These are phyloP conservation scores for Candolleomyces efflorescens DNA, from an alignment of 768 basidiomycete species.

Conservation along the genomic window DNA sequence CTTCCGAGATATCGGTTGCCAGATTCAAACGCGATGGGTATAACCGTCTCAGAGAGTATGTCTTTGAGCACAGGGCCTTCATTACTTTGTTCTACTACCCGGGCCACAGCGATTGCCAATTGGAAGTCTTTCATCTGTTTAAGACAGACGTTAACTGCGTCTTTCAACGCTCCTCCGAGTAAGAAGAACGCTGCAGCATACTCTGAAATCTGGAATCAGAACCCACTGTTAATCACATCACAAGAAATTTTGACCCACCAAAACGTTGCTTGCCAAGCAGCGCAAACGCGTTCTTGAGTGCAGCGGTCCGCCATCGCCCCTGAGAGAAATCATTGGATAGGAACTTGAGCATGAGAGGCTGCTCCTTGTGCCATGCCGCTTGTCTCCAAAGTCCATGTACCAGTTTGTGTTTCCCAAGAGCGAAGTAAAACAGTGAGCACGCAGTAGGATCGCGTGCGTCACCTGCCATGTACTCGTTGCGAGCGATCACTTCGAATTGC, in stretches of 20 bases:
- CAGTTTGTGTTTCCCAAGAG: constrained; percentile 85
- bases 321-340: constrained; percentile 84
- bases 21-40: constrained; percentile 79
- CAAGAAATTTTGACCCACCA: constrained; percentile 47
- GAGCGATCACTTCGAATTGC: constrained; percentile 83
- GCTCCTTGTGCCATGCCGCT: constrained; percentile 90
- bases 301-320: constrained; percentile 86
- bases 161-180: constrained; percentile 81
- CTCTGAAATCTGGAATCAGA: constrained; percentile 43
- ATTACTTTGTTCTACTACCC: constrained; percentile 78
- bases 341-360: constrained; percentile 86
- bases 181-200: constrained; percentile 99
- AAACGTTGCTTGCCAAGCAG: constrained; percentile 88
- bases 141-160: constrained; percentile 88
- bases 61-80: constrained; percentile 72
- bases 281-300: constrained; percentile 94
- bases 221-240: not conserved
- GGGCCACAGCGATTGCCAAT: constrained; percentile 81
- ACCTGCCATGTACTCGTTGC: constrained; percentile 88
- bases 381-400: constrained; percentile 97
- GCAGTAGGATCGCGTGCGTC: constrained; percentile 84
- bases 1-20: constrained; percentile 93
- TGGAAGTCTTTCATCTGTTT: constrained; percentile 89
- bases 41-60: constrained; percentile 68
- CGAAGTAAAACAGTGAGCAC: constrained; percentile 93